A percentile compares a stretch with the other conserved stretches of the same genome.
phyloP scores from a whole-genome alignment of 1,284 basidiomycete genomes.

The Porodaedalea pini region DNA sequence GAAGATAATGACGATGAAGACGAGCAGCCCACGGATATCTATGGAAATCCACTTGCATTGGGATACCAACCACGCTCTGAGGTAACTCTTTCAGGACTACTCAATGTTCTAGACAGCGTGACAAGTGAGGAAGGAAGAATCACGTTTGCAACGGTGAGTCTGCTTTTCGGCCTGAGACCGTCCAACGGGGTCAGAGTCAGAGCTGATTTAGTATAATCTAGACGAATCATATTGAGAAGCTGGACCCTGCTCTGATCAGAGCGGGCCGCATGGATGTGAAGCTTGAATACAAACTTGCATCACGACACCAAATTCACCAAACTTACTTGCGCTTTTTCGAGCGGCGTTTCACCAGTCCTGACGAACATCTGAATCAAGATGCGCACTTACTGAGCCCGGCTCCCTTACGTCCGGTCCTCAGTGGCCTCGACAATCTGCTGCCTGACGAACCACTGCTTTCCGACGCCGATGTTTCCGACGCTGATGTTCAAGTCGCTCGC shows the following conservation, averaged over 20 bases:
- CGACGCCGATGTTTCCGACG: conserved; percentile 19
- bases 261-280: conserved; percentile 53
- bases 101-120: conserved; percentile 55
- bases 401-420: background rate
- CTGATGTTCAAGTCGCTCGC: conserved; percentile 11
- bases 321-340: conserved; percentile 52
- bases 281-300: conserved; percentile 47
- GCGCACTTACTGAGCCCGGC: background rate
- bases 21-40: background rate
- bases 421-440: background rate
- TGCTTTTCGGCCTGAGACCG: background rate
- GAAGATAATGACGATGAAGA: conserved; percentile 37
- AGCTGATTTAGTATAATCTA: too few species aligned
- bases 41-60: conserved; percentile 20
- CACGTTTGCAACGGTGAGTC: conserved; percentile 49
- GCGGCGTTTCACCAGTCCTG: background rate
- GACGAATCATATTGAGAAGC: conserved; percentile 52
- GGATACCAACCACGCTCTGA: conserved; percentile 12
- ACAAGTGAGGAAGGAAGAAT: conserved; percentile 53
- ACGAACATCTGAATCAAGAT: background rate
- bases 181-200: background rate
- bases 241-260: conserved; percentile 48
- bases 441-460: conserved; percentile 2
- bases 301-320: conserved; percentile 41
- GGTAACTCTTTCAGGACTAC: conserved; percentile 45